These are phyloP conservation scores for Lactifluus piperatus DNA, from an alignment of 768 basidiomycete species.

Conservation along the genomic window DNA sequence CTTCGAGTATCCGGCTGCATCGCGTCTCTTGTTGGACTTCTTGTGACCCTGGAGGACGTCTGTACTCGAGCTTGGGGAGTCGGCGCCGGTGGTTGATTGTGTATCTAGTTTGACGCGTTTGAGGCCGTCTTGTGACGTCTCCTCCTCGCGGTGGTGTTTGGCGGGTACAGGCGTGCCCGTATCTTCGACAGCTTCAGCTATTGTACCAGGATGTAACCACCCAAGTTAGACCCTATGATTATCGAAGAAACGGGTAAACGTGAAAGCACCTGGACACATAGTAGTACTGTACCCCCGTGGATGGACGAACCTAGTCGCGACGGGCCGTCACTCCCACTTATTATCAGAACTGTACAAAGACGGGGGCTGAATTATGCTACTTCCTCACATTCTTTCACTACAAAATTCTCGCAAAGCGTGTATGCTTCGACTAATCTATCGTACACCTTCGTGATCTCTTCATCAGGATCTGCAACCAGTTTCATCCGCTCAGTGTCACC, in stretches of 20 bases:
- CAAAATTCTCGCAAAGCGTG: conserved; percentile 39
- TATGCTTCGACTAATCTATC: conserved; percentile 45
- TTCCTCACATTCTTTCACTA: not conserved
- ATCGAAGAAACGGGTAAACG: not conserved
- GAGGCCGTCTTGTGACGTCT: not conserved
- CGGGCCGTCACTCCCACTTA: not conserved
- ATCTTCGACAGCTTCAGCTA: not conserved
- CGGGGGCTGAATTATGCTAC: not conserved
- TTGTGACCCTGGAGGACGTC: conserved; percentile 5
- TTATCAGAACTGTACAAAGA: not conserved
- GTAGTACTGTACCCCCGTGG: not conserved
- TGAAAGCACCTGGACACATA: not conserved
- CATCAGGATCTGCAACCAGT: conserved; percentile 52
- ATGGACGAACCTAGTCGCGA: not conserved
- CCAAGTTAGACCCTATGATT: not conserved
- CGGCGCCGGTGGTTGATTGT: not conserved
- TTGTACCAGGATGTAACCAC: not conserved
- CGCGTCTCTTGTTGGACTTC: conserved; percentile 17
- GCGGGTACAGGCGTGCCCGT: not conserved
- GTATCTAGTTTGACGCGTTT: conserved; percentile 19
- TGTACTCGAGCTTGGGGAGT: not conserved
- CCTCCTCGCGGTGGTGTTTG: conserved; percentile 3
- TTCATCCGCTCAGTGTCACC: conserved; percentile 43
- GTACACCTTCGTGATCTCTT: conserved; percentile 41
- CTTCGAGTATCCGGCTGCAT: conserved; percentile 28